These are phyloP conservation scores for Scleromitrula shiraiana DNA, from an alignment of 2,329 filamentous ascomycete species.

Conservation along the genomic window DNA sequence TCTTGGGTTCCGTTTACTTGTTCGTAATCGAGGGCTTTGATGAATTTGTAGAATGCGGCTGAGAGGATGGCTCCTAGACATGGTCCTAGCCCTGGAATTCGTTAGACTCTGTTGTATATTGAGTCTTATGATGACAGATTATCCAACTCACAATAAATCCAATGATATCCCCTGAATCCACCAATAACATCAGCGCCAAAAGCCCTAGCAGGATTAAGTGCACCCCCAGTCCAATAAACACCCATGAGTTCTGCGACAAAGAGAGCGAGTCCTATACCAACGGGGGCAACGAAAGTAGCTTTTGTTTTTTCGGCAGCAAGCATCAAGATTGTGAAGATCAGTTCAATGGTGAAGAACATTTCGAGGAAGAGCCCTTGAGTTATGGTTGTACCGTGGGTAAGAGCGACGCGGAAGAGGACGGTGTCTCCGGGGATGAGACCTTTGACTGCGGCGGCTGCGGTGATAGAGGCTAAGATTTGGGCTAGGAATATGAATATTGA, in stretches of 20 bases:
- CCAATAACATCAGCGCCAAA: conserved; percentile 38
- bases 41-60: conserved; percentile 38
- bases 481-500: conserved; percentile 27
- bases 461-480: not conserved
- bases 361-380: conserved; percentile 41
- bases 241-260: conserved; percentile 39
- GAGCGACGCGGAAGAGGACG: too few relatives aligned
- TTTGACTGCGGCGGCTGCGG: not conserved
- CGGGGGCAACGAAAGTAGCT: conserved; percentile 39
- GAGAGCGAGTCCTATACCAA: conserved; percentile 39
- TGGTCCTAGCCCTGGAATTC: conserved; percentile 43
- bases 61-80: conserved; percentile 41
- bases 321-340: conserved; percentile 43
- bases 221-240: conserved; percentile 41
- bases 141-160: conserved; percentile 36
- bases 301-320: conserved; percentile 41
- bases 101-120: too few relatives aligned
- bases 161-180: conserved; percentile 36
- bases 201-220: conserved; percentile 39
- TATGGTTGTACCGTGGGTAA: not conserved
- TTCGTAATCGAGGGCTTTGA: conserved; percentile 44
- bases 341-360: conserved; percentile 38
- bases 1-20: conserved; percentile 33
- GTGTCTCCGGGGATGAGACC: not conserved
- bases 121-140: too few relatives aligned